Percentiles rank a stretch among this genome's conserved stretches.
These are phyloP conservation scores for Cutaneotrichosporon spelunceum DNA, from an alignment of 1,284 basidiomycete species.

Conservation along the genomic window DNA sequence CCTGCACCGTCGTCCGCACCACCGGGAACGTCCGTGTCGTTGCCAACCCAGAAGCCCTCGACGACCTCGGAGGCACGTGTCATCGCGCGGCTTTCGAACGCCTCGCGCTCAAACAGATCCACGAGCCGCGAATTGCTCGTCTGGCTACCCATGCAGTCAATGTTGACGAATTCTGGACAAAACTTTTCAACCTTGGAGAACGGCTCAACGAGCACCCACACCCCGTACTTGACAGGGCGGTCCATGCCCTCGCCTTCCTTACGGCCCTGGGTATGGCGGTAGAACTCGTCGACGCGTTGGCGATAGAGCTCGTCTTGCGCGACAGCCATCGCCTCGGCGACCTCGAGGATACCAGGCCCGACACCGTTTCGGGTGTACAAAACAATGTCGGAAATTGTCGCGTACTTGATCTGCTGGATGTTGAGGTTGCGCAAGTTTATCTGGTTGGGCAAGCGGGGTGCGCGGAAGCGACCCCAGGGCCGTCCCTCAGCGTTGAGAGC, in stretches of 20 bases:
- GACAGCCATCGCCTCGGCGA: constrained; percentile 53
- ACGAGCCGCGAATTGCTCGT: constrained; percentile 50
- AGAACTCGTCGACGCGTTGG: constrained; percentile 43
- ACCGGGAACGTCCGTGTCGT: constrained; percentile 50
- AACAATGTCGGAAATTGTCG: constrained; percentile 82
- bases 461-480: constrained; percentile 34
- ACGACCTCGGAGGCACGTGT: constrained; percentile 79
- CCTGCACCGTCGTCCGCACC: constrained; percentile 41
- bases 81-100: constrained; percentile 40
- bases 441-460: constrained; percentile 42
- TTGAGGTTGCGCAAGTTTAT: constrained; percentile 51
- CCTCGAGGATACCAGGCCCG: constrained; percentile 50
- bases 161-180: constrained; percentile 56
- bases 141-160: constrained; percentile 53
- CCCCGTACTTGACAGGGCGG: constrained; percentile 69
- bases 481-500: constrained; percentile 4
- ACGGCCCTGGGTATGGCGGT: constrained; percentile 25
- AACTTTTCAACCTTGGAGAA: constrained; percentile 56
- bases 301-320: constrained; percentile 49
- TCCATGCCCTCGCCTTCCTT: constrained; percentile 38
- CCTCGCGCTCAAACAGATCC: constrained; percentile 54
- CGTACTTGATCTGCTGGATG: constrained; percentile 67
- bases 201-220: constrained; percentile 72
- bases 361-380: constrained; percentile 66
- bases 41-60: constrained; percentile 58